Evolutionary conservation across 441 rosid species (phyloP).

Genomic region (Sinapis alba): DNA sequence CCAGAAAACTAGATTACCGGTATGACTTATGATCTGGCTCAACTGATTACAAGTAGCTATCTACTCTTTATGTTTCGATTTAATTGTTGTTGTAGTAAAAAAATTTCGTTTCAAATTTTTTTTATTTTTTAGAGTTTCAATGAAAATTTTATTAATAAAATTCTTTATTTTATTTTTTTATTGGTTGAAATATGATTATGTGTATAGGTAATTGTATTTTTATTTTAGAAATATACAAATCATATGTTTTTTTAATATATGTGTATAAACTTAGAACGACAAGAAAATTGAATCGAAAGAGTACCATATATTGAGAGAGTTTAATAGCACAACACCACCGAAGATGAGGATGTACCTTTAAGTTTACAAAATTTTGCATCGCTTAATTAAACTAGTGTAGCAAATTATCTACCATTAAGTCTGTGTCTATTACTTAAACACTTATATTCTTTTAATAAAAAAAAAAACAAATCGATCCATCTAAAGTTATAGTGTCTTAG

Average conservation of each 20-base stretch:
- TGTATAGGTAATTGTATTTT: no score
- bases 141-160: no score
- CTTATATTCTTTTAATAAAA: background rate
- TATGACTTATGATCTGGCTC: background rate
- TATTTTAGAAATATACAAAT: no score
- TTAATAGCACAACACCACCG: background rate
- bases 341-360: slow-evolving; percentile 6
- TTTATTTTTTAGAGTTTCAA: no score
- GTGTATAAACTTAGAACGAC: no score
- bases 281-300: no score
- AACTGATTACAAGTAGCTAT: background rate
- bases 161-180: no score
- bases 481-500: background rate
- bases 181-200: no score
- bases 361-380: slow-evolving; percentile 3
- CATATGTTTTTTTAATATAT: no score
- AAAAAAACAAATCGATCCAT: background rate
- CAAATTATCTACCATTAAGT: background rate
- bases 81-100: no score
- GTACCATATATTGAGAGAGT: background rate
- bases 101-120: no score
- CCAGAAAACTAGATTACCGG: background rate
- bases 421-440: background rate
- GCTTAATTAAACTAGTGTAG: background rate
- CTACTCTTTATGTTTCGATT: no score